Evolutionary conservation across 2,329 filamentous ascomycete species (phyloP), one percentile per base, ranked within the genome.

Genomic region (Alternaria rosae): DNA sequence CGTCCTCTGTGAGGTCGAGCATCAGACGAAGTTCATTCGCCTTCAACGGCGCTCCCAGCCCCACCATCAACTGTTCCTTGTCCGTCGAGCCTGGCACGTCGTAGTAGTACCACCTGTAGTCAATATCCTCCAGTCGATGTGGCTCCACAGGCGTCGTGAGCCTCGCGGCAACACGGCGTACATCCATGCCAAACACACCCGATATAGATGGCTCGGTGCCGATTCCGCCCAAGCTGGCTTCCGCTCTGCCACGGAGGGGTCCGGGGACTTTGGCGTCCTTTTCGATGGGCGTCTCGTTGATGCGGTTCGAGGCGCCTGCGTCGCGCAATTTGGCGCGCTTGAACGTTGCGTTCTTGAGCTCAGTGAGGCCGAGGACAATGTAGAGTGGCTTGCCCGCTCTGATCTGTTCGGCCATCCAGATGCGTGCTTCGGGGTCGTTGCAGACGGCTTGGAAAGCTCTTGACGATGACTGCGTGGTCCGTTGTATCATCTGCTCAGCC

Each of bases 401-500:
- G 15, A 72, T 69, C 15, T 73, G 64, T 17, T 74, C 63, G 25
- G 66, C 64, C 38, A 79, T 75, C 77, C 77, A 79, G 17, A 65
- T 54, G 48, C 73, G 64, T 6, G 76, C 75, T 38, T 78, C 76
- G 8, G 72, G 67, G 61, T 79, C 77, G 57, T 70, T 68, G 66
- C 71, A 74, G 2, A 78, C 77, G 15, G 74, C 73, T 48, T 76
- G 53, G 61, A 79, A 77, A 8, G 74, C 76, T 41, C 64, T 62
- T 11, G 54, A 53, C 1, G 76, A 66, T 38, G 64, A 52, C 61
- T 77, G 73, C 57, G 68, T 75, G 3, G 70, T 74, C 17, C 77
- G 74, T 56, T 79, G 77, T 25, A 79, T 74, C 76, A 79, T 79
- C 64, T 79, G 76, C 66, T 79, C 76, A 3, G 76, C 76, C 42